Conservation (phyloP, 371 early-diverging fungal genomes). For the Saksenaea vasiformis region DNA sequence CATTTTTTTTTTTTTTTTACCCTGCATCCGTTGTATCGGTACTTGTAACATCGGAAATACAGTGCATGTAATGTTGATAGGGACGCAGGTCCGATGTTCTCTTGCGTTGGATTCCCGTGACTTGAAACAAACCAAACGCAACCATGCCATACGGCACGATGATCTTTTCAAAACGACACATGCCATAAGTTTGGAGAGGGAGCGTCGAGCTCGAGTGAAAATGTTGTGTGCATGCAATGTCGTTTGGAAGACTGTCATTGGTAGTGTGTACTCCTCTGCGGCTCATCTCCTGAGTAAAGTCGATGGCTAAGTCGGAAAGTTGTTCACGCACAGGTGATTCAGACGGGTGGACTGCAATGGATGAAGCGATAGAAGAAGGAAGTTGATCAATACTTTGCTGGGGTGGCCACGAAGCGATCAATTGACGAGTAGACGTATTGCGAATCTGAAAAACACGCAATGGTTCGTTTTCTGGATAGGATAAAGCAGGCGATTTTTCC, state of each 20-base stretch:
- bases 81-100: slow-evolving; percentile 2
- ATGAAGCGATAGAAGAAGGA: not conserved
- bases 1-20: not conserved
- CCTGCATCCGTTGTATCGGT: not conserved
- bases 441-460: slow-evolving; percentile 13
- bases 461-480: not conserved
- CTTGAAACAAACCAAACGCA: slow-evolving; percentile 31
- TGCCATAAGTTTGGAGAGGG: slow-evolving; percentile 13
- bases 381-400: not conserved
- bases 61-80: slow-evolving; percentile 15
- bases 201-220: slow-evolving; percentile 25
- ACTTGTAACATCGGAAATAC: slow-evolving; percentile 1
- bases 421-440: slow-evolving; percentile 1
- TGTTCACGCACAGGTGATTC: slow-evolving; percentile 2
- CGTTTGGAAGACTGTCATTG: not conserved
- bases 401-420: slow-evolving; percentile 13
- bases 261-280: slow-evolving; percentile 3
- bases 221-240: slow-evolving; percentile 29
- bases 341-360: not conserved
- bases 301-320: not conserved
- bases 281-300: not conserved
- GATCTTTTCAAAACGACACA: slow-evolving; percentile 29
- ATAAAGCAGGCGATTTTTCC: not conserved
- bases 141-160: slow-evolving; percentile 36
- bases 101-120: slow-evolving; percentile 10